phyloP scores from a whole-genome alignment of 2,329 filamentous ascomycete species.

The Pseudogymnoascus sp. region DNA sequence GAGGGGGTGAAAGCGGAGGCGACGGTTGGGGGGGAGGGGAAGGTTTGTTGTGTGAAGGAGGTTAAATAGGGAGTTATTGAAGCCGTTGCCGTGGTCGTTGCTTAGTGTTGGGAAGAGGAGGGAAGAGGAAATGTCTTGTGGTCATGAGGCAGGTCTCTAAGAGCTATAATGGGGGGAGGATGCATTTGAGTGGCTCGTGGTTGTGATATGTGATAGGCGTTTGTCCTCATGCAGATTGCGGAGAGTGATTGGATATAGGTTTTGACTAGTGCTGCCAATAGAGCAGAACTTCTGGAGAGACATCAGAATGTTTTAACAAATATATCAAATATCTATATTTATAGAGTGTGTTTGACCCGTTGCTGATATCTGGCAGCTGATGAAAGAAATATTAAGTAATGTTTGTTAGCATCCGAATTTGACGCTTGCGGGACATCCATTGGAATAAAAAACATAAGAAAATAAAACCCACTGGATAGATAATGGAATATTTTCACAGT shows the following conservation, averaged over 20 bases:
- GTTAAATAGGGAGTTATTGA: slow-evolving; percentile 14
- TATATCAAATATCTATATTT: not conserved
- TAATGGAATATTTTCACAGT: not conserved
- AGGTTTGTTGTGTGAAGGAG: slow-evolving; percentile 22
- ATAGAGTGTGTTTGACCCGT: not conserved
- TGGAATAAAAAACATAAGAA: not conserved
- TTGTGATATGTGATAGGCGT: slow-evolving; percentile 4
- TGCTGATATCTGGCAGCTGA: not conserved
- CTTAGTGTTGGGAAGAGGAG: not conserved
- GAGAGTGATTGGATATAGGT: not conserved
- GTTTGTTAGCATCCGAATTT: not conserved
- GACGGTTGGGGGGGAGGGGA: slow-evolving; percentile 16
- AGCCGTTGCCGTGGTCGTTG: no score
- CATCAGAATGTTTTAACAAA: not conserved
- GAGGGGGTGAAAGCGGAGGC: slow-evolving; percentile 17
- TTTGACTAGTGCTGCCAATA: not conserved
- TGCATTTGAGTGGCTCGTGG: not conserved
- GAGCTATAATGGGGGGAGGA: not conserved
- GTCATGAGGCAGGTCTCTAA: not conserved
- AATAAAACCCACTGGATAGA: not conserved
- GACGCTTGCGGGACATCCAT: not conserved
- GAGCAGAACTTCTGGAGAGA: not conserved
- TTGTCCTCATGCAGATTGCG: not conserved
- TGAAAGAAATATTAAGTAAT: not conserved
- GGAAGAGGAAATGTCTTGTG: not conserved